Base-by-base conservation (phyloP, 176 grass and related monocot genomes). In the Aegilops tauschii region DNA sequence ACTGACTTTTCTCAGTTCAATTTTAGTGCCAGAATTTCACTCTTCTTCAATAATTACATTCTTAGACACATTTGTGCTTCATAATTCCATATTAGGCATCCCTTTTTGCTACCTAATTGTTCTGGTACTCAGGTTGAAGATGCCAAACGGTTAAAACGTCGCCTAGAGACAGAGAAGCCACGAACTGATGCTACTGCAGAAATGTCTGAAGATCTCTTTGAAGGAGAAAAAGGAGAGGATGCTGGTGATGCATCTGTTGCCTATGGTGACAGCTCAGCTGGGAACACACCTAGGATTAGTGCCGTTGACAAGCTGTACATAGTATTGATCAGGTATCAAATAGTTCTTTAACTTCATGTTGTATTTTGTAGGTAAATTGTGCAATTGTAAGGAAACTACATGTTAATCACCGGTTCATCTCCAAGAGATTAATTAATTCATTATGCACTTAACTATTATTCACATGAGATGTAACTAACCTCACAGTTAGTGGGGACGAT, bases 151-250 rank as follows among this genome's bases (percentile, higher is more conserved):
- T 91, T 87, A 50, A 95, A 95, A 81, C 89, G 82, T 18, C 89
- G 87, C 42, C 84, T 81, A 72, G 87, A 91, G 83, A 82, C 82
- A 72, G 91, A 95, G 79, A 93, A 82, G 80, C 81, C 74, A 58
- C 84, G 79, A 14, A 35, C 14, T 44, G 94, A 93, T 89, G 84
- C 82, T 77, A 85, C 89, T 84, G 79, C 91, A 83, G 94, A 95
- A 87, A 95, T 95, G 91, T 95, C 94, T 86, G 94, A 95, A 93
- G 94, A 89, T 79, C 89, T 95, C 37, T 95, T 92, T 83, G 89
- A 95, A 89, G 94, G 91, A 80, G 94, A 91, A 71, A 91, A 95
- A 80, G 89, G 94, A 45, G 94, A 95, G 30, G 81, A 81, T 49
- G 87, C 82, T 72, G 89, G 91, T 80, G 91, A 95, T 93, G 72